Evolutionary conservation across 345 rosid genomes (phyloP).

Genomic region (Salix viminalis): DNA sequence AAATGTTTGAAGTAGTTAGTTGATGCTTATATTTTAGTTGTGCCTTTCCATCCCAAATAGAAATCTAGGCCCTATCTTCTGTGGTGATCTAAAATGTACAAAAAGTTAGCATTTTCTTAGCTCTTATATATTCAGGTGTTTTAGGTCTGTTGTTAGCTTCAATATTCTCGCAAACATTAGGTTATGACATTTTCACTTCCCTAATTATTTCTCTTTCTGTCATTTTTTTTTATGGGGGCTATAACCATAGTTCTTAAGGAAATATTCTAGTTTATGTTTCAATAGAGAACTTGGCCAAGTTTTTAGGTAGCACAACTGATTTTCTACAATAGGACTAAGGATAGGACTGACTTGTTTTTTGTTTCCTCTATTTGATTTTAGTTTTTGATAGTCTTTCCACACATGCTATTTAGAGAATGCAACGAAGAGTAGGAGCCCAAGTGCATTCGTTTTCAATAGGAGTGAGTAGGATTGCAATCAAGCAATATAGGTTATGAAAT

Average conservation of each 20-base stretch:
- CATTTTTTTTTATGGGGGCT: too few species aligned
- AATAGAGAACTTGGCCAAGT: not conserved
- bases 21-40: not conserved
- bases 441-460: not conserved
- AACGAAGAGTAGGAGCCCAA: too few species aligned
- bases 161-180: not conserved
- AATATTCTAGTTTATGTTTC: not conserved
- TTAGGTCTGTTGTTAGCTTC: not conserved
- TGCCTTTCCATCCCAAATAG: not conserved
- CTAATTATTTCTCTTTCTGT: too few species aligned
- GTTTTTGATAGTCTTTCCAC: not conserved
- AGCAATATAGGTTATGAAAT: not conserved
- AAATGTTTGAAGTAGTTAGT: not conserved
- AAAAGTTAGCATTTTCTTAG: too few species aligned
- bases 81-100: too few species aligned
- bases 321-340: not conserved
- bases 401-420: not conserved
- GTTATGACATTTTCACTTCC: too few species aligned
- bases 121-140: too few species aligned
- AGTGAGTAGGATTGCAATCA: not conserved
- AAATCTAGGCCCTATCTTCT: not conserved
- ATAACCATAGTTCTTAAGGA: not conserved
- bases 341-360: not conserved
- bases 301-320: not conserved
- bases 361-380: too few species aligned